Percentiles rank a stretch among this genome's conserved stretches.
phyloP scores from a whole-genome alignment of 345 rosid species.

The Leavenworthia alabamica region DNA sequence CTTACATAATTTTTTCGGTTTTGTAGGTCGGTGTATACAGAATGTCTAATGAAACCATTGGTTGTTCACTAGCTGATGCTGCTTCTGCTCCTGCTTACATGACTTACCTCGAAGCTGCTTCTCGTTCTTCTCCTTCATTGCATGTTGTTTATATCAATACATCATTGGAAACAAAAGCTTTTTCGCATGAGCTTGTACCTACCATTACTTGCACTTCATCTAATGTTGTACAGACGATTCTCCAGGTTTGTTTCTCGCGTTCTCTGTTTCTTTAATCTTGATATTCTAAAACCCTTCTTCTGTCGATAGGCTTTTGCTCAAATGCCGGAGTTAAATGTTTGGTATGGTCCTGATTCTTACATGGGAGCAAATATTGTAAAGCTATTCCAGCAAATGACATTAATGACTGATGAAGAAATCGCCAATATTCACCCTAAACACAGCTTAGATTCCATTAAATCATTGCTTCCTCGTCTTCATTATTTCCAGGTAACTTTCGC shows the following conservation, averaged over 20 bases:
- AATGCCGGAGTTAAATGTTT: constrained; percentile 62
- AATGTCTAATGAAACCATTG: constrained; percentile 82
- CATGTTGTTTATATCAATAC: constrained; percentile 94
- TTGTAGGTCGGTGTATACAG: constrained; percentile 83
- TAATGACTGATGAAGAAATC: constrained; percentile 90
- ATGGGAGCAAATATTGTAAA: constrained; percentile 95
- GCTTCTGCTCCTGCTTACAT: constrained; percentile 80
- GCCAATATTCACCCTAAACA: constrained; percentile 67
- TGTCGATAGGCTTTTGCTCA: constrained; percentile 73
- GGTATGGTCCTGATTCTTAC: constrained; percentile 98
- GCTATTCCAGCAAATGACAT: constrained; percentile 75
- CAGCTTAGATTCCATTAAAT: constrained; percentile 52
- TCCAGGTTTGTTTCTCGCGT: constrained; percentile 54
- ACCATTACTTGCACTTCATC: constrained; percentile 97
- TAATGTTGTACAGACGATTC: constrained; percentile 83
- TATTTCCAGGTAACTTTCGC: constrained; percentile 58
- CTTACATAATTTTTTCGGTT: constrained; percentile 6
- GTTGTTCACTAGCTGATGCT: constrained; percentile 98
- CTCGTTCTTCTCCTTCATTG: constrained; percentile 54
- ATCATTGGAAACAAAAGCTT: constrained; percentile 91
- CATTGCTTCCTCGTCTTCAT: constrained; percentile 62
- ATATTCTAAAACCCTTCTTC: not conserved
- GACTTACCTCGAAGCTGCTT: constrained; percentile 72
- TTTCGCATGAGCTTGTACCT: constrained; percentile 91
- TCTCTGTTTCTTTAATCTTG: not conserved